Evolutionary conservation across 2,329 filamentous ascomycete genomes (phyloP).

Genomic region (Paraconiothyrium brasiliense): DNA sequence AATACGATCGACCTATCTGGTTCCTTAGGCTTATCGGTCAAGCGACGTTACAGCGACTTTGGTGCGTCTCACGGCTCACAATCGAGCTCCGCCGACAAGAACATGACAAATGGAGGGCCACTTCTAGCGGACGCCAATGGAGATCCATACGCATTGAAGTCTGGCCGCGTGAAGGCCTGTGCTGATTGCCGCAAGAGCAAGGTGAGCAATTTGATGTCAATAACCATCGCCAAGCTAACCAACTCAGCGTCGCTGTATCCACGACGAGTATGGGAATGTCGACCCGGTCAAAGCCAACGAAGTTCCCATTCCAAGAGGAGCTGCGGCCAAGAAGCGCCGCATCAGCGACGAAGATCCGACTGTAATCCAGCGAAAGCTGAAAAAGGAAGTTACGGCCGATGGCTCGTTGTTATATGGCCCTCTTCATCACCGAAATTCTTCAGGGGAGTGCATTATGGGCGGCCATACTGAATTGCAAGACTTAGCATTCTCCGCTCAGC

Average conservation of each 20-base stretch:
- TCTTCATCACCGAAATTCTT: conserved; percentile 33
- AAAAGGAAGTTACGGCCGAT: conserved; percentile 36
- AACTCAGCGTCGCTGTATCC: conserved; percentile 70
- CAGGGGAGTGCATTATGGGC: conserved; percentile 31
- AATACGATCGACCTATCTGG: conserved; percentile 44
- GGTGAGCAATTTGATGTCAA: conserved; percentile 53
- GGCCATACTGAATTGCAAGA: conserved; percentile 34
- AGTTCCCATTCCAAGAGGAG: conserved; percentile 66
- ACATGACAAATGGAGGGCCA: conserved; percentile 9
- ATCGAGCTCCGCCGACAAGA: conserved; percentile 20
- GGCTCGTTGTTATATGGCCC: conserved; percentile 34
- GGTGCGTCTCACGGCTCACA: conserved; percentile 22
- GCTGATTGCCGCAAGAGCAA: conserved; percentile 74
- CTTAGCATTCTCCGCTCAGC: conserved; percentile 42
- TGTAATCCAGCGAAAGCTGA: conserved; percentile 37
- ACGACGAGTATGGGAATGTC: conserved; percentile 71
- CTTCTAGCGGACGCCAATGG: conserved; percentile 33
- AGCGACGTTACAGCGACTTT: conserved; percentile 45
- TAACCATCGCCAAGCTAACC: conserved; percentile 26
- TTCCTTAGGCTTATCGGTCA: conserved; percentile 45
- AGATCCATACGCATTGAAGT: conserved; percentile 59
- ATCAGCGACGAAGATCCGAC: conserved; percentile 43
- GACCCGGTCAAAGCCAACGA: conserved; percentile 72
- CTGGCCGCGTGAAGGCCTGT: conserved; percentile 70
- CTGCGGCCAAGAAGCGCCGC: conserved; percentile 64